Conservation (phyloP, 1,284 basidiomycete species). For the Pyrrhoderma noxium region DNA sequence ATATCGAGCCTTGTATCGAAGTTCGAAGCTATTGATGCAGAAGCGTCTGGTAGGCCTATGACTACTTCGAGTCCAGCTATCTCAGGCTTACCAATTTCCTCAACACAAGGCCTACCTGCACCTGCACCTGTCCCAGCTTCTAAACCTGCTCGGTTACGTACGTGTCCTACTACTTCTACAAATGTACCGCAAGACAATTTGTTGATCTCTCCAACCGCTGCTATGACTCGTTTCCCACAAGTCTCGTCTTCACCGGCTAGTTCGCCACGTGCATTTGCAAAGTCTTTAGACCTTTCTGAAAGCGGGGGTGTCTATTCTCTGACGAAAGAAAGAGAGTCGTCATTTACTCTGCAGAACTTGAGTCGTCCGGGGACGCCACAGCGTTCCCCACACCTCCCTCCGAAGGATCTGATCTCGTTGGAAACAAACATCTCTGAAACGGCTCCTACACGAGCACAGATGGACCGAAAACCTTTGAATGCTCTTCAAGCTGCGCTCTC, state of each 20-base stretch:
- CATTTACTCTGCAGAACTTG: too few relatives aligned
- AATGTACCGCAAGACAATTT: neutral
- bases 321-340: too few relatives aligned
- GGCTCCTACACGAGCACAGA: neutral
- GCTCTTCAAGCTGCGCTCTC: neutral
- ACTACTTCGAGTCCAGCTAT: conserved; percentile 17
- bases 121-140: conserved; percentile 9
- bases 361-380: too few relatives aligned
- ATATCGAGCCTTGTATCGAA: conserved; percentile 77
- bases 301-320: neutral
- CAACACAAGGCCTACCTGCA: neutral
- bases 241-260: conserved; percentile 24
- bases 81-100: neutral
- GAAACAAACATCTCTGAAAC: too few relatives aligned
- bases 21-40: conserved; percentile 58
- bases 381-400: too few relatives aligned
- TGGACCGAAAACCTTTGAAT: conserved; percentile 6
- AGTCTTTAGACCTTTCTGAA: conserved; percentile 18
- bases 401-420: neutral
- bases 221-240: conserved; percentile 26
- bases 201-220: conserved; percentile 25
- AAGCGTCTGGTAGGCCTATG: neutral
- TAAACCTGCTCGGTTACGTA: conserved; percentile 16
- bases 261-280: conserved; percentile 7
- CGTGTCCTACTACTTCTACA: conserved; percentile 16